These are phyloP conservation scores for Coleophoma eucalyptorum DNA, from an alignment of 2,329 filamentous ascomycete species.

Conservation along the genomic window DNA sequence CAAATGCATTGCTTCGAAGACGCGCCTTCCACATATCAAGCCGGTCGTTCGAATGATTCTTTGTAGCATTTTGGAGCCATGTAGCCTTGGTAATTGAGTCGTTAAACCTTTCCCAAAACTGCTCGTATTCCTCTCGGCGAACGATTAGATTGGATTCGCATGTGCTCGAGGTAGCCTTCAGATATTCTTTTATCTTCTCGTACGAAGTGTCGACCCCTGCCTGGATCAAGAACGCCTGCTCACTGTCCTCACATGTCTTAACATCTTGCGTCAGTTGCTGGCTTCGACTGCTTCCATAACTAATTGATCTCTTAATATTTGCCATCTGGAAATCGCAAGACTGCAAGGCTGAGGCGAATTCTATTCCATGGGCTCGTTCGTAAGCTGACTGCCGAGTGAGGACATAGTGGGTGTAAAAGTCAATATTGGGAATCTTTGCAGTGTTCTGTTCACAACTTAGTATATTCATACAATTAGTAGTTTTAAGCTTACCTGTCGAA, in stretches of 20 bases:
- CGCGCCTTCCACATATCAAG: neutral
- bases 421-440: no score
- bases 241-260: neutral
- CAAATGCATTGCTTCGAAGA: neutral
- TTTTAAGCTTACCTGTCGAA: constrained; percentile 15
- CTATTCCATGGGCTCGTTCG: neutral
- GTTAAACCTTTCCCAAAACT: neutral
- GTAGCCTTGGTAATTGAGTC: neutral
- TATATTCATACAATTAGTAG: no score
- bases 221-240: neutral
- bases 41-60: neutral
- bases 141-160: neutral
- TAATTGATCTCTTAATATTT: neutral
- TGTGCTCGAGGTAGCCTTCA: no score
- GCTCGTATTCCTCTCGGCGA: neutral
- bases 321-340: neutral
- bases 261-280: neutral
- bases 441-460: no score
- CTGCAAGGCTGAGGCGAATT: neutral
- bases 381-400: neutral
- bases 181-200: neutral
- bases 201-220: neutral
- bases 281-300: neutral
- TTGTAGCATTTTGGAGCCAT: neutral
- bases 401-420: no score